These are phyloP conservation scores for Cyberlindnera euphorbiiphila DNA, from an alignment of 805 yeast species.

Conservation along the genomic window DNA sequence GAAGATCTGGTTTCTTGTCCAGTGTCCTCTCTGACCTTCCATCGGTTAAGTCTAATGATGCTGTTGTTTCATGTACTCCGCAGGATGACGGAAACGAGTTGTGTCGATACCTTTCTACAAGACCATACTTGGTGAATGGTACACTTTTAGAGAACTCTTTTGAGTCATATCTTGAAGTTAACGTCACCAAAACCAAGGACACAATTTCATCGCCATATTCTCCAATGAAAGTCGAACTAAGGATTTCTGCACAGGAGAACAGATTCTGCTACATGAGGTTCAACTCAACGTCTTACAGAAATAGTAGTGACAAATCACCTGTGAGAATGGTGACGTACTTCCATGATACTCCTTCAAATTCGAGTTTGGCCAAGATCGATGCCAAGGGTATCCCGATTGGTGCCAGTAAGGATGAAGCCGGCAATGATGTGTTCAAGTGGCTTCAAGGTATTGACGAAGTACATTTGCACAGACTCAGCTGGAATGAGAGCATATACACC, in stretches of 20 bases:
- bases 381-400: conserved; percentile 21
- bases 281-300: conserved; percentile 42
- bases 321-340: conserved; percentile 58
- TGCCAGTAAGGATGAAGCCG: conserved; percentile 31
- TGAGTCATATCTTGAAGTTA: conserved; percentile 45
- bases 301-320: conserved; percentile 44
- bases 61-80: conserved; percentile 33
- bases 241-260: conserved; percentile 54
- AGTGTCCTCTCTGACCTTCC: conserved; percentile 60
- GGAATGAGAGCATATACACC: conserved; percentile 50
- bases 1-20: conserved; percentile 46
- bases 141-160: conserved; percentile 31
- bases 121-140: conserved; percentile 46
- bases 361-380: conserved; percentile 3
- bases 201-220: conserved; percentile 50
- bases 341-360: conserved; percentile 4
- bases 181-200: conserved; percentile 40
- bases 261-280: conserved; percentile 63
- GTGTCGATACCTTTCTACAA: conserved; percentile 49
- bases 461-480: conserved; percentile 60
- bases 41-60: conserved; percentile 41
- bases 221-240: conserved; percentile 60
- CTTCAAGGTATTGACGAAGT: conserved; percentile 61
- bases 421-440: conserved; percentile 48
- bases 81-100: conserved; percentile 44